Evolutionary conservation across 2,329 filamentous ascomycete genomes (phyloP).

Genomic region (Ceratocystis huliohia): DNA sequence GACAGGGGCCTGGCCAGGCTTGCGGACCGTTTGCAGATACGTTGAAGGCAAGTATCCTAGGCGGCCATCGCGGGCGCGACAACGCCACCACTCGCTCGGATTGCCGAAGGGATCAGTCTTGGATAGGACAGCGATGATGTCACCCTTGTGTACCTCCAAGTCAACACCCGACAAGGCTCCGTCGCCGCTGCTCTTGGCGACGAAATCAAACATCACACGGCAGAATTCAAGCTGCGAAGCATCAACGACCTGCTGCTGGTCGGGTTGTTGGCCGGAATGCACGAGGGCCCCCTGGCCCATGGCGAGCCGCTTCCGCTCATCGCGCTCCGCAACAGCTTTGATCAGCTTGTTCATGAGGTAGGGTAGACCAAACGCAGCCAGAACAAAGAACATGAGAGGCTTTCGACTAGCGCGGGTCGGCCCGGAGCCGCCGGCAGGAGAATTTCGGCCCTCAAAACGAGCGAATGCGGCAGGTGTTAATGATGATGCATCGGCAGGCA

Average conservation of each 20-base stretch:
- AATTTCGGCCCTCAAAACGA: constrained; percentile 61
- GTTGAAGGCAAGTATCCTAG: constrained; percentile 86
- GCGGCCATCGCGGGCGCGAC: constrained; percentile 74
- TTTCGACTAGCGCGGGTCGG: constrained; percentile 73
- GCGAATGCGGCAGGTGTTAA: constrained; percentile 88
- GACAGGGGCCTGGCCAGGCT: constrained; percentile 32
- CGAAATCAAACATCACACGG: constrained; percentile 86
- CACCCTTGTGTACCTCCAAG: constrained; percentile 83
- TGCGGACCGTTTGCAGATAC: constrained; percentile 65
- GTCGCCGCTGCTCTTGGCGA: constrained; percentile 45
- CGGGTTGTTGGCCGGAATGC: constrained; percentile 35
- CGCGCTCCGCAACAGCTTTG: constrained; percentile 64
- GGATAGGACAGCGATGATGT: constrained; percentile 84
- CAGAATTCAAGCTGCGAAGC: constrained; percentile 93
- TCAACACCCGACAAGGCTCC: constrained; percentile 59
- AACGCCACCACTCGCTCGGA: constrained; percentile 94
- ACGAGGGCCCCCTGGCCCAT: constrained; percentile 29
- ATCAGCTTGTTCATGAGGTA: constrained; percentile 98
- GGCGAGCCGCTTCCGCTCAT: constrained; percentile 49
- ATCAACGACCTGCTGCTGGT: constrained; percentile 52
- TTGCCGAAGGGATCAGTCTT: constrained; percentile 89
- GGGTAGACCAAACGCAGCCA: constrained; percentile 87
- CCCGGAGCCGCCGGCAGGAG: constrained; percentile 46
- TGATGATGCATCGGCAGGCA: constrained; percentile 72
- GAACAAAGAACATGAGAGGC: constrained; percentile 87